Conservation (phyloP, 1,139 yeast species). For the Diutina siamensis region DNA sequence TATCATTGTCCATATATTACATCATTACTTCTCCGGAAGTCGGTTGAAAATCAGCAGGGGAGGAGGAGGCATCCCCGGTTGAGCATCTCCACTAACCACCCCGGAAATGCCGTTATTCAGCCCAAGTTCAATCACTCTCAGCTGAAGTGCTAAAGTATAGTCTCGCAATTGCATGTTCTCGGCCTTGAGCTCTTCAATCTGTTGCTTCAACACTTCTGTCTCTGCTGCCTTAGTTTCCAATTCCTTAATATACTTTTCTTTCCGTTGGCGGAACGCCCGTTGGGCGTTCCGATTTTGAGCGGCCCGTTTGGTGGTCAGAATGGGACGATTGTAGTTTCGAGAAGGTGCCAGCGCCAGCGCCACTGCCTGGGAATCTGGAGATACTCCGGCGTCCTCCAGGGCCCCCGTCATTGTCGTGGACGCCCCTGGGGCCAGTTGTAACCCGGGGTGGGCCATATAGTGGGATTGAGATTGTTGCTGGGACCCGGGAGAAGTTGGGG, state of each 20-base stretch:
- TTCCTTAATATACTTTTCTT: constrained; percentile 67
- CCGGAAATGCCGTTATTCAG: constrained; percentile 8
- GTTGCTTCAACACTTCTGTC: constrained; percentile 45
- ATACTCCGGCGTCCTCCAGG: too few relatives aligned
- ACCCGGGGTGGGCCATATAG: neutral
- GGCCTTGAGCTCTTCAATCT: constrained; percentile 49
- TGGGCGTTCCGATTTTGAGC: constrained; percentile 86
- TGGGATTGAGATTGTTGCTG: neutral
- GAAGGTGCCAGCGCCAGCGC: neutral
- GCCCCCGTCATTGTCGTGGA: neutral
- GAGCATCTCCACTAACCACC: constrained; percentile 5
- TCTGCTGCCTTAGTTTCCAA: constrained; percentile 61
- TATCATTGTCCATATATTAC: too few relatives aligned
- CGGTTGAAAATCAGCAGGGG: constrained; percentile 4
- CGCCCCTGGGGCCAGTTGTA: neutral
- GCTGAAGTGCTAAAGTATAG: constrained; percentile 59
- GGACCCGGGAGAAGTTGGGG: neutral
- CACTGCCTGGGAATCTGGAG: neutral
- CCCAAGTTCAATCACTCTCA: constrained; percentile 42
- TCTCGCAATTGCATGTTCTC: constrained; percentile 68
- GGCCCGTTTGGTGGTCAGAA: constrained; percentile 53
- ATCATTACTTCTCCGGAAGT: neutral
- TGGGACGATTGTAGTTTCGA: neutral
- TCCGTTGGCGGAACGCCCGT: constrained; percentile 73
- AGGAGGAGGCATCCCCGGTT: constrained; percentile 2